Evolutionary conservation across 805 yeast genomes (phyloP).

Genomic region (Myxozyma sirexii): DNA sequence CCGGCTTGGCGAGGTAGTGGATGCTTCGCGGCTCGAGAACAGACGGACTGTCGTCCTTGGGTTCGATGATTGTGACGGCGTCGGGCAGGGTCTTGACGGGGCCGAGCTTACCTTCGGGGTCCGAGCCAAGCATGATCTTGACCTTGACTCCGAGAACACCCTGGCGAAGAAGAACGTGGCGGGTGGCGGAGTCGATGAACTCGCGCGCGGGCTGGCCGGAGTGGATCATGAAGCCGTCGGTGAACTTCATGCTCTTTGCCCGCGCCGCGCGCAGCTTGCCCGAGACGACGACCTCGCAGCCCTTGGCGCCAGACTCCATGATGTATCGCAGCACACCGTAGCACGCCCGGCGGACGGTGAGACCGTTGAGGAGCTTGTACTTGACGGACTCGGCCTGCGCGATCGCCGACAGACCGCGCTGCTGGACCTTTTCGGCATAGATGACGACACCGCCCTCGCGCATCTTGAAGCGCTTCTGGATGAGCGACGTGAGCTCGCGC

Average conservation of each 20-base stretch:
- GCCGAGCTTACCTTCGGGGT: slow-evolving; percentile 70
- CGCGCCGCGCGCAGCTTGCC: slow-evolving; percentile 99
- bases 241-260: slow-evolving; percentile 99
- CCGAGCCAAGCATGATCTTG: slow-evolving; percentile 99
- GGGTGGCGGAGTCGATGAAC: slow-evolving; percentile 97
- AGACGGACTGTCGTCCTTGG: slow-evolving; percentile 87
- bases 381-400: slow-evolving; percentile 99
- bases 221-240: slow-evolving; percentile 99
- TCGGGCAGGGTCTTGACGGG: slow-evolving; percentile 86
- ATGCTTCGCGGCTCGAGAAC: slow-evolving; percentile 66
- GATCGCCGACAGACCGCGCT: slow-evolving; percentile 99
- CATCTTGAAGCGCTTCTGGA: slow-evolving; percentile 98
- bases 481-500: slow-evolving; percentile 95
- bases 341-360: slow-evolving; percentile 99
- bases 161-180: slow-evolving; percentile 99
- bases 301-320: slow-evolving; percentile 99
- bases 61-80: slow-evolving; percentile 83
- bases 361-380: slow-evolving; percentile 97
- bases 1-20: slow-evolving; percentile 27
- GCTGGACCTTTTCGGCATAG: slow-evolving; percentile 99
- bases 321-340: slow-evolving; percentile 99
- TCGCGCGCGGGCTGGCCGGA: slow-evolving; percentile 99
- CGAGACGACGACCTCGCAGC: slow-evolving; percentile 99
- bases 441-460: slow-evolving; percentile 90
- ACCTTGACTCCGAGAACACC: slow-evolving; percentile 99